Conservation (phyloP, 2,329 filamentous ascomycete genomes). For the Pyrenophora seminiperda region DNA sequence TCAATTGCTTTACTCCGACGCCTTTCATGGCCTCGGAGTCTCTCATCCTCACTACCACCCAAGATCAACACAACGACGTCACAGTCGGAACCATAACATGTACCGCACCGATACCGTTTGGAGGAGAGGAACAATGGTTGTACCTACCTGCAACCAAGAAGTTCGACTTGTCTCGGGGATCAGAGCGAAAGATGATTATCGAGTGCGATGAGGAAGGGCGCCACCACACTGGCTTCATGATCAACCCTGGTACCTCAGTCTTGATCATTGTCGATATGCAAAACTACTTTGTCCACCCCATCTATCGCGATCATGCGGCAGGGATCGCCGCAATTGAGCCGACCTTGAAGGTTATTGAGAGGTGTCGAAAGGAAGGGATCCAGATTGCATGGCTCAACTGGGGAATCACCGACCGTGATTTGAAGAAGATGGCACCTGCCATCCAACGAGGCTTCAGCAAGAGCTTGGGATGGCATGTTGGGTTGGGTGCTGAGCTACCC, state of each 20-base stretch:
- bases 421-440: constrained; percentile 49
- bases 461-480: constrained; percentile 50
- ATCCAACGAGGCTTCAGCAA: constrained; percentile 52
- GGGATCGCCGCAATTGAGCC: constrained; percentile 44
- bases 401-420: constrained; percentile 48
- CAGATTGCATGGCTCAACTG: constrained; percentile 52
- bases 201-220: constrained; percentile 49
- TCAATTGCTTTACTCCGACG: not conserved
- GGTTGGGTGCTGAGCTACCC: constrained; percentile 47
- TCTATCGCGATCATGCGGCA: constrained; percentile 37
- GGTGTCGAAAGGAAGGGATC: constrained; percentile 49
- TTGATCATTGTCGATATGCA: constrained; percentile 53
- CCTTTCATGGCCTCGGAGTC: constrained; percentile 24
- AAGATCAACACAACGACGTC: constrained; percentile 24
- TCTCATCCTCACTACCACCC: constrained; percentile 16
- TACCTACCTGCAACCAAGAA: constrained; percentile 49
- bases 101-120: constrained; percentile 50
- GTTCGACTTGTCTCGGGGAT: constrained; percentile 51
- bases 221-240: constrained; percentile 48
- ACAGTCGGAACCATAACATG: constrained; percentile 40
- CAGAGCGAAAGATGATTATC: constrained; percentile 44
- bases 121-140: constrained; percentile 50
- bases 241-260: constrained; percentile 48
- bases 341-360: constrained; percentile 47
- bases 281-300: constrained; percentile 50